These are phyloP conservation scores for Glarea lozoyensis DNA, from an alignment of 495 filamentous ascomycete species.

Conservation along the genomic window DNA sequence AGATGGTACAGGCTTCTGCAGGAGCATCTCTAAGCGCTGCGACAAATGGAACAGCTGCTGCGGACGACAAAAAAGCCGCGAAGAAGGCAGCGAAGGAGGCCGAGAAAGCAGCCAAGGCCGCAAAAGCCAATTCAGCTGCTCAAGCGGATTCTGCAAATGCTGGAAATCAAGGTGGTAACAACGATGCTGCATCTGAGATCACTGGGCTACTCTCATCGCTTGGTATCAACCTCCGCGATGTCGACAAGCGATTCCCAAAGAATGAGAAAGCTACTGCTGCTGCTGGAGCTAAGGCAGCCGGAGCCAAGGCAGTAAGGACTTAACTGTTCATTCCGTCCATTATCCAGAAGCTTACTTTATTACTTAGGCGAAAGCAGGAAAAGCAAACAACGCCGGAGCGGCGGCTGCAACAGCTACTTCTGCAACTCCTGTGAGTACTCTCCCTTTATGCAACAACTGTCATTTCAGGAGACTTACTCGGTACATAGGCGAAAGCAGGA, in stretches of 20 bases:
- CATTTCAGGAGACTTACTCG: not conserved
- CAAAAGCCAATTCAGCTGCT: slow-evolving; percentile 8
- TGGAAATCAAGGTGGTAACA: not conserved
- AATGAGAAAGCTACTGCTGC: not conserved
- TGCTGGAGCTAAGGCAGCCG: slow-evolving; percentile 1
- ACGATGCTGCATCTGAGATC: not conserved
- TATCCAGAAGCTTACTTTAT: not conserved
- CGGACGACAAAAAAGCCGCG: slow-evolving; percentile 7
- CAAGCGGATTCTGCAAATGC: not conserved
- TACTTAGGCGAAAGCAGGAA: not conserved
- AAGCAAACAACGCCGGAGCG: not conserved
- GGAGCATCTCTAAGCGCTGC: slow-evolving; percentile 1
- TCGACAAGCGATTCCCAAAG: not conserved
- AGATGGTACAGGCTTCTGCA: not conserved
- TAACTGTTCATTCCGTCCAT: not conserved
- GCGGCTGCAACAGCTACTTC: slow-evolving; percentile 1
- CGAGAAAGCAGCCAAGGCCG: slow-evolving; percentile 7
- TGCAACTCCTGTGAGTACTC: slow-evolving; percentile 3
- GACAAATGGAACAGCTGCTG: slow-evolving; percentile 17
- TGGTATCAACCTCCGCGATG: not conserved
- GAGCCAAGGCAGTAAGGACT: not conserved
- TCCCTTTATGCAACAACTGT: not conserved
- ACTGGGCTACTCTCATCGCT: not conserved
- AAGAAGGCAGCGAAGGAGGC: not conserved
- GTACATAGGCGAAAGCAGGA: not conserved